Conservation (phyloP, 78 protist species). For the Pigoraptor vietnamica region DNA sequence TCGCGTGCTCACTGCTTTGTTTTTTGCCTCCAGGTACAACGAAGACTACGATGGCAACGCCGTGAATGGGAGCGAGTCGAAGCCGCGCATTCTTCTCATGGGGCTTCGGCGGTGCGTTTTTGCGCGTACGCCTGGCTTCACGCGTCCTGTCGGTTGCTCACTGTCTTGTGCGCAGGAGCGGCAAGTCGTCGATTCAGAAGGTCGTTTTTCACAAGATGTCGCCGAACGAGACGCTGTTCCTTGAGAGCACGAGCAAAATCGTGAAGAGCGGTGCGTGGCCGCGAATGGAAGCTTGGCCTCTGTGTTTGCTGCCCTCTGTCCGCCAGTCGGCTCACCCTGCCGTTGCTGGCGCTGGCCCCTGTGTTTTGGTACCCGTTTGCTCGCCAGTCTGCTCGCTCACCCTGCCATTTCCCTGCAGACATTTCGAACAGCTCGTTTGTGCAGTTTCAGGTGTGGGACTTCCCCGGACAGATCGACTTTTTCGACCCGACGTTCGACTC, state of each 20-base stretch:
- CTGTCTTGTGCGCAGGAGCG: slow-evolving; percentile 67
- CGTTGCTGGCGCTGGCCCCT: too few species aligned
- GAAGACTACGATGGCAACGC: neutral
- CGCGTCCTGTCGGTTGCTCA: too few species aligned
- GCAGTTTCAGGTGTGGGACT: slow-evolving; percentile 92
- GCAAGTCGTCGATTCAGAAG: slow-evolving; percentile 85
- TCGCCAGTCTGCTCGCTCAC: neutral
- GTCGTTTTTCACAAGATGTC: slow-evolving; percentile 94
- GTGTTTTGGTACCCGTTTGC: neutral
- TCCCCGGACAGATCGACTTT: slow-evolving; percentile 88
- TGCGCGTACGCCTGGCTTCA: too few species aligned
- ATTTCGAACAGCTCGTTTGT: slow-evolving; percentile 77
- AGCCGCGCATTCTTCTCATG: slow-evolving; percentile 5
- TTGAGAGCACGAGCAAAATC: slow-evolving; percentile 74
- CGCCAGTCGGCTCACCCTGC: neutral
- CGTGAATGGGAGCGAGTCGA: neutral
- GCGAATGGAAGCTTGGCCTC: neutral
- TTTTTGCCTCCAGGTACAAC: neutral
- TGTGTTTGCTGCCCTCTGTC: neutral
- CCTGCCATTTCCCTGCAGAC: slow-evolving; percentile 3
- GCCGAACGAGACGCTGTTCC: slow-evolving; percentile 92
- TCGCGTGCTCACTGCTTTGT: neutral
- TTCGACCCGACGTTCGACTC: slow-evolving; percentile 70
- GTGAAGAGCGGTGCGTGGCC: slow-evolving; percentile 40
- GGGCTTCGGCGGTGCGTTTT: neutral